Base-by-base conservation (phyloP, 805 yeast genomes). In the Citeromyces matritensis region DNA sequence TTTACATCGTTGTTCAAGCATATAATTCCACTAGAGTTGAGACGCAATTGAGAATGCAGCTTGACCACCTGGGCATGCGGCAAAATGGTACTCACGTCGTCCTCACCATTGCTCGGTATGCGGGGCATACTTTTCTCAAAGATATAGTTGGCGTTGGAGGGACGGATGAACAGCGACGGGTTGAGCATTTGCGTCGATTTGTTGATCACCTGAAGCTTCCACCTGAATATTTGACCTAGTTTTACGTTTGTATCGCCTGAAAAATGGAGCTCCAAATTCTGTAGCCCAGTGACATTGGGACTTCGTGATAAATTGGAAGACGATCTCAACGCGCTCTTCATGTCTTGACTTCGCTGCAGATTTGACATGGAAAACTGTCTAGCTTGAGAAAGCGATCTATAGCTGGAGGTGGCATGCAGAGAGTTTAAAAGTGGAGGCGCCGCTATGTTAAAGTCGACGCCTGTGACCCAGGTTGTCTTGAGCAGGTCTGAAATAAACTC, bases 191-290 rank as follows among this genome's bases (percentile, higher is more conserved):
- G 60, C n/a, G 51, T 40, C 1, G 80, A 65, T 37, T 62, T 63
- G 53, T 81, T 81, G 32, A 77, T 63, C 1, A 78, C 72, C 41
- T 73, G 79, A 9, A 81, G 58, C 30, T 63, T 63, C 80, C 86
- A 74, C 33, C 58, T 63, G 45, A 69, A 69, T 3, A 60, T 57
- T 26, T 69, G 64, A 3, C 91, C 88, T 7, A 76, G 49, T 39
- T 60, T 57, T 4, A 77, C 72, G 26, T 63, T 58, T 5, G 77
- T 65, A 8, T 69, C 67, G 1, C 93, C 91, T 4, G 65, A 57
- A 35, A 80, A 69, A 3, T 77, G 65, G 9, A 79, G 55, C 10
- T 58, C 56, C 10, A 71, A 43, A 0, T 66, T 63, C 26, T 40
- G 26, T 34, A 41, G 41, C 26, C 30, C 48, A 6, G 37, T 35